Evolutionary conservation across 2,329 filamentous ascomycete species (phyloP), one percentile per base, ranked within the genome.

Genomic region (Fusarium scirpi): DNA sequence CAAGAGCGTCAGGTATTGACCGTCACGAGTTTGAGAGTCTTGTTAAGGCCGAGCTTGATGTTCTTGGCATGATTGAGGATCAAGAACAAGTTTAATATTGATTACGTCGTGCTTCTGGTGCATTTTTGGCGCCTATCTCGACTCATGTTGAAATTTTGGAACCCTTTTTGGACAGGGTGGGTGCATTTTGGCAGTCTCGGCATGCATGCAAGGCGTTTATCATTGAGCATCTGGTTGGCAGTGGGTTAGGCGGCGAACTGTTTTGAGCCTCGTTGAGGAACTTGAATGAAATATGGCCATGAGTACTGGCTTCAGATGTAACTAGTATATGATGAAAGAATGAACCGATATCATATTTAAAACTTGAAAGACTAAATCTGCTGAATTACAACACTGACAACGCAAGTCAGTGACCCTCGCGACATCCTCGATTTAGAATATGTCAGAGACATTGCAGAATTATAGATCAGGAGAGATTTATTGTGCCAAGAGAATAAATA

Each of bases 11-110:
- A 24, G 92, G 92, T 1, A 94, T 96, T 71, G 89, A 92, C 53
- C 84, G 90, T 46, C 87, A 88, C 34, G 92, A 95, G 77, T 96
- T 95, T 80, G 90, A 92, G 78, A 83, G 87, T 54, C 84, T 94
- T 65, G 87, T 95, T 15, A 86, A 85, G 78, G 89, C 87, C 24
- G 93, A 95, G 80, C 80, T 95, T 62, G 90, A 93, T 60, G 84
- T 91, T 69, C 79, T 95, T 71, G 85, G 84, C 25, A 82, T 94
- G 82, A 84, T 94, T 77, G 92, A 94, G 76, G 86, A 89, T n/a
- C 76, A 81, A 18, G 77, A 80, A 20, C 78, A 61, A 75, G 55
- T 47, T 34, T 60, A 32, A 53, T 40, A 29, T 41, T 29, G 24
- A 24, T 24, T 34, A 45, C 18, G 12, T 32, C n/a, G 8, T 18